Evolutionary conservation across 331 rosid species (phyloP).

Genomic region (Rhamnella rubrinervis): DNA sequence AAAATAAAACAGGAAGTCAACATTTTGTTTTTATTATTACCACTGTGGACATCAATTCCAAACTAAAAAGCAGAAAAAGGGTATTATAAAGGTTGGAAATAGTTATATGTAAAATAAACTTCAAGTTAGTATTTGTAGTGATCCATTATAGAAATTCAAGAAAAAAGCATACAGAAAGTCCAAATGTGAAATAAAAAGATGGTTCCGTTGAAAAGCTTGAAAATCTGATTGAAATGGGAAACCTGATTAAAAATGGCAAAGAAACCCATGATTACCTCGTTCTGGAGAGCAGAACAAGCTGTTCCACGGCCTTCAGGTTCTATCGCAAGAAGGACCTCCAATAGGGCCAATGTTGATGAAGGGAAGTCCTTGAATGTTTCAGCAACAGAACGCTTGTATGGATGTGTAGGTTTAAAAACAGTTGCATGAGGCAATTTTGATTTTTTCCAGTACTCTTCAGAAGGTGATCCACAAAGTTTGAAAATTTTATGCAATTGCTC

Average conservation of each 20-base stretch:
- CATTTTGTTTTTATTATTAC: background rate
- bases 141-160: no score
- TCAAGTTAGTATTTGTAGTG: background rate
- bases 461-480: conserved; percentile 93
- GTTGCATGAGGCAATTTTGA: conserved; percentile 86
- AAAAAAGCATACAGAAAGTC: no score
- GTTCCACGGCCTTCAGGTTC: conserved; percentile 79
- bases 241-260: conserved; percentile 3
- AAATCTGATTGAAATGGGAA: background rate
- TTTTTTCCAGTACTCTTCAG: conserved; percentile 88
- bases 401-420: conserved; percentile 79
- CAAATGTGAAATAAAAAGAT: no score
- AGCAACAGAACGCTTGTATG: conserved; percentile 68
- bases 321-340: conserved; percentile 76
- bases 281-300: conserved; percentile 77
- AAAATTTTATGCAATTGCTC: conserved; percentile 93
- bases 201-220: background rate
- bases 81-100: no score
- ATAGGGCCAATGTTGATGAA: conserved; percentile 52
- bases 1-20: background rate
- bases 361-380: conserved; percentile 72
- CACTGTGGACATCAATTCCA: background rate
- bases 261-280: conserved; percentile 52
- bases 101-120: background rate
- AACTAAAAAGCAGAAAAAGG: background rate